Base-by-base conservation (phyloP, 331 rosid species). In the Pyracantha coccinea region DNA sequence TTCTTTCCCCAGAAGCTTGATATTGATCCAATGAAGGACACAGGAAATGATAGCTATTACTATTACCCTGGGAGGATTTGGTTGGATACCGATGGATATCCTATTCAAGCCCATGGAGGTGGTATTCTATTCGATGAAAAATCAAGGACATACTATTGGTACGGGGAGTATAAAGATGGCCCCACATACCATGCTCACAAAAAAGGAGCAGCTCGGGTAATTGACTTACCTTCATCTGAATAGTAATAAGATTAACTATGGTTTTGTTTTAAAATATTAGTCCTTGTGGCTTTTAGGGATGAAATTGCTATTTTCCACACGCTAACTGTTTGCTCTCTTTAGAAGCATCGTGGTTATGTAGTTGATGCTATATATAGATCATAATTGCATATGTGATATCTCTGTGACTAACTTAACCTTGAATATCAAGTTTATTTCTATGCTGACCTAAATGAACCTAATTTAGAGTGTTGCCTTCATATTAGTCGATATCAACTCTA, bases 31-130 rank as follows among this genome's bases (percentile, higher is more conserved):
- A 68, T 38, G 76, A 87, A 71, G 86, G 77, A 81, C 33, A 71
- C 66, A 3, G 91, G 74, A 38, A 83, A 87, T 70, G 92, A 85
- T 68, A 89, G 89, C 75, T 83, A 71, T 82, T 84, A 88, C 85
- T 92, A 89, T 75, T 77, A 83, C 75, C 97, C 99, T 4, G 99
- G 96, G 77, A 86, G 96, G 83, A 85, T 89, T 78, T 95, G 99
- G 97, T 75, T 95, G 88, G 99, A 95, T 80, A 86, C 96, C 2
- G 93, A 95, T 50, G 93, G 96, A 54, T 84, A 89, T 85, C 97
- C 97, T 29, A 92, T 92, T 75, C 97, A 95, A 85, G 97, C 97
- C 62, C 99, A 92, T 79, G 99, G 99, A 80, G 99, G 99, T 53
- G 99, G 99, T 73, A 82, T 95, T 77, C 77, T 92, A 14, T 86